Base-by-base conservation (phyloP, 371 early-diverging fungal species). In the Mucor piriformis region DNA sequence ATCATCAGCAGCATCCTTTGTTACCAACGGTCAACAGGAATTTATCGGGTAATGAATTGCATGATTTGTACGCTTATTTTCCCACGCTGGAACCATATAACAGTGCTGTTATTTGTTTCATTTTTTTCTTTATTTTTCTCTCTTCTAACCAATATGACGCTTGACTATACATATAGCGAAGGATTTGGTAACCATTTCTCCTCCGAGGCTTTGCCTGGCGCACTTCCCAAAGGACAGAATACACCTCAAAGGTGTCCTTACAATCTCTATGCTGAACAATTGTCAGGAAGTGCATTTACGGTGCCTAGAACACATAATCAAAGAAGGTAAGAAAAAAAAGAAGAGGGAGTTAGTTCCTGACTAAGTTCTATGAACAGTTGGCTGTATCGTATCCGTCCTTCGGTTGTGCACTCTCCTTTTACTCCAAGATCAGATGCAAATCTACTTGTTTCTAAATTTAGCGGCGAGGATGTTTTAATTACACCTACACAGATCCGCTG, bases 321-420 rank as follows among this genome's bases (percentile, higher is more conserved):
- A 69, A 82, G 92, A 67, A 89, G 85, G 92, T 91, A 79, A 37
- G 20, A 44, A 12, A 32, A 23, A 37, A n/a, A 11, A 37, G 12
- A 23, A 47, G 8, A 46, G 24, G 18, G 20, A 21, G 56, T 33
- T 23, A 29, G 8, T 8, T 29, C 29, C 1, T 6, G 8, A 29
- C 29, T 20, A 27, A 13, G 27, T 25, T 43, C 10, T 16, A 6
- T 50, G 18, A 18, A 42, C 3, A 42, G 91, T 54, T 98, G 97
- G 97, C 73, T 97, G n/a, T 97, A 96, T 76, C 92, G 96, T 59
- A 93, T 97, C 67, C 91, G 89, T 25, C 96, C 96, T n/a, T 92
- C 95, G 0, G 95, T 92, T 15, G 84, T 87, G 63, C 97, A 96
- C 64, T 64, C 67, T 1, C 95, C 96, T 2, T 95, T 88, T 59